Base-by-base conservation (phyloP, 495 filamentous ascomycete species). In the Xylaria longipes region DNA sequence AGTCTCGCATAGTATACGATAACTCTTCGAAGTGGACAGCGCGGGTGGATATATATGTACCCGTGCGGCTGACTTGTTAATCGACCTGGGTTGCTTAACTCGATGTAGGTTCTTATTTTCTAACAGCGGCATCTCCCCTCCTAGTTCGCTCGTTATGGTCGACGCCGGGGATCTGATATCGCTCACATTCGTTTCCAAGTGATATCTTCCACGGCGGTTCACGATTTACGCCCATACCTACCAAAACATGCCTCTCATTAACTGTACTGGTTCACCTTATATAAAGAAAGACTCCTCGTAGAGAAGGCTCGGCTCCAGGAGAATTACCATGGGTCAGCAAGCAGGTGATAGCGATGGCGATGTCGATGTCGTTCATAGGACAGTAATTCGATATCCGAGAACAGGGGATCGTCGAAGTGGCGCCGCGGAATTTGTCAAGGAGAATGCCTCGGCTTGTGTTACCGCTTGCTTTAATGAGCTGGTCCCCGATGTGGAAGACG, bases 171-270 rank as follows among this genome's bases (percentile, higher is more conserved):
- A 41, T 60, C 64, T 60, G 61, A 39, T 58, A 65, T 46, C 33
- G 50, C 58, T 74, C 54, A 74, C 75, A 27, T 52, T 79, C 75
- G 70, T 75, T 75, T 66, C 35, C 43, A 69, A 68, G 62, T 65
- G 37, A 22, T 61, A 1, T 29, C 31, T 45, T 27, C 22, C 46
- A 12, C 29, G 45, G 22, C 68, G 5, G 14, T 17, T 43, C 46
- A 64, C 33, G 37, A 31, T 46, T 39, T 20, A 67, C 27, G 29
- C 5, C 12, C 20, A 35, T 43, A 50, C 39, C 39, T 65, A 48
- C 41, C 60, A 66, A 72, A 79, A 69, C 66, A 77, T 77, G 77
- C 72, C 75, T 77, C 65, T 72, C 72, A 35, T 71, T 76, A 33
- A 65, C 62, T 65, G 25, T 73, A 56, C 17, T 62, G 45, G 12